phyloP scores from a whole-genome alignment of 352 stramenopile species.

The Peronospora farinosa region DNA sequence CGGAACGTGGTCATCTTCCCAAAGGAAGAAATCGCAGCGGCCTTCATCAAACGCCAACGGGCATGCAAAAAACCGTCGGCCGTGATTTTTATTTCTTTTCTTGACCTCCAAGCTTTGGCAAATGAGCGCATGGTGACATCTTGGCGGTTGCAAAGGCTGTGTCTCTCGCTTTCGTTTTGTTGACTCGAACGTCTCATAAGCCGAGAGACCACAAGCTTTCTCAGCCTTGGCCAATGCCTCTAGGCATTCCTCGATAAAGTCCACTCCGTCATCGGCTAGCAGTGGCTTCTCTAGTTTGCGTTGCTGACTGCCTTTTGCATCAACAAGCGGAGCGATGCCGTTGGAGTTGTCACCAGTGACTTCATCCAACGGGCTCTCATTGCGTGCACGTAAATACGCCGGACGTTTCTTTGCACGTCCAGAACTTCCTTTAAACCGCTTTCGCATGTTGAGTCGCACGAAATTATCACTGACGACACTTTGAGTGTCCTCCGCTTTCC shows the following conservation, averaged over 20 bases:
- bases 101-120: slow-evolving; percentile 65
- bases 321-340: slow-evolving; percentile 16
- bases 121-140: slow-evolving; percentile 59
- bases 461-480: slow-evolving; percentile 71
- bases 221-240: slow-evolving; percentile 45
- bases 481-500: slow-evolving; percentile 49
- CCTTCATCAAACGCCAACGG: slow-evolving; percentile 66
- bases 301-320: slow-evolving; percentile 26
- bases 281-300: slow-evolving; percentile 22
- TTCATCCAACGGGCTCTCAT: slow-evolving; percentile 23
- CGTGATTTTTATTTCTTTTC: slow-evolving; percentile 83
- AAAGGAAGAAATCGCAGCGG: slow-evolving; percentile 79
- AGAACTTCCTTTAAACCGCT: slow-evolving; percentile 60
- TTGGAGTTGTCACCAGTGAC: slow-evolving; percentile 11
- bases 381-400: slow-evolving; percentile 47
- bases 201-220: slow-evolving; percentile 6
- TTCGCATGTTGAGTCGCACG: slow-evolving; percentile 74
- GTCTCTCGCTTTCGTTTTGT: slow-evolving; percentile 2
- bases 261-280: slow-evolving; percentile 46
- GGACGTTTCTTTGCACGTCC: slow-evolving; percentile 62
- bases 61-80: slow-evolving; percentile 66
- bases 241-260: slow-evolving; percentile 79
- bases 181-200: slow-evolving; percentile 1
- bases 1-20: slow-evolving; percentile 73
- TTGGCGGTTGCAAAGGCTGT: slow-evolving; percentile 30